Percentiles rank a stretch among this genome's conserved stretches.
phyloP scores from a whole-genome alignment of 2,329 filamentous ascomycete species.

The Hypoxylon sp. region DNA sequence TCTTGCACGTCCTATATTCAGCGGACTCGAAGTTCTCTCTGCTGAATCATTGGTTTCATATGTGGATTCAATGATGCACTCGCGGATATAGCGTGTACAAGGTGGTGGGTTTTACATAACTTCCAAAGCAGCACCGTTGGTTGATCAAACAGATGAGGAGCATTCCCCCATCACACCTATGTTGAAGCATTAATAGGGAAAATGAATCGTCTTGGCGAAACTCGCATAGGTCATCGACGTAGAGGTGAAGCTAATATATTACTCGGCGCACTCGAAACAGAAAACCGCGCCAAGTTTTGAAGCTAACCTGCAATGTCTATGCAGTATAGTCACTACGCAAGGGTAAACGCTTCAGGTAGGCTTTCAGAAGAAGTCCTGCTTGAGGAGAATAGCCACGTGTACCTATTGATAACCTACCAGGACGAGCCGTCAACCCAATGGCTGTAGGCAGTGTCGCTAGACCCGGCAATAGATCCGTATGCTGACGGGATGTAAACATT shows the following conservation, averaged over 20 bases:
- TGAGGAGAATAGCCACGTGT: conserved; percentile 12
- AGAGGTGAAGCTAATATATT: neutral
- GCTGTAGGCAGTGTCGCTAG: conserved; percentile 7
- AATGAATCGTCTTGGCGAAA: neutral
- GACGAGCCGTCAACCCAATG: neutral
- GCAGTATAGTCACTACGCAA: neutral
- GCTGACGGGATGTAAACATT: conserved; percentile 7
- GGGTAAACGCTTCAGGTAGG: neutral
- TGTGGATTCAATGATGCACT: neutral
- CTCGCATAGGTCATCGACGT: neutral
- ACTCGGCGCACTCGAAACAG: neutral
- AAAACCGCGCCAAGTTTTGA: neutral
- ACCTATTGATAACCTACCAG: conserved; percentile 1
- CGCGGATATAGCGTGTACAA: neutral
- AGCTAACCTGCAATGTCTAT: neutral
- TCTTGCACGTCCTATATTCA: neutral
- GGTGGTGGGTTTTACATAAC: neutral
- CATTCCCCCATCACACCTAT: neutral
- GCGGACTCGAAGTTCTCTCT: neutral
- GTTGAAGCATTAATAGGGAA: neutral
- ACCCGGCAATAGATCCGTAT: conserved; percentile 6
- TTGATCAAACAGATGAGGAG: neutral
- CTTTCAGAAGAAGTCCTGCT: neutral
- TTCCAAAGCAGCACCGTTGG: neutral
- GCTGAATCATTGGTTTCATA: neutral